Base-by-base conservation (phyloP, 306 rosid genomes). In the Abrus pulchellus region DNA sequence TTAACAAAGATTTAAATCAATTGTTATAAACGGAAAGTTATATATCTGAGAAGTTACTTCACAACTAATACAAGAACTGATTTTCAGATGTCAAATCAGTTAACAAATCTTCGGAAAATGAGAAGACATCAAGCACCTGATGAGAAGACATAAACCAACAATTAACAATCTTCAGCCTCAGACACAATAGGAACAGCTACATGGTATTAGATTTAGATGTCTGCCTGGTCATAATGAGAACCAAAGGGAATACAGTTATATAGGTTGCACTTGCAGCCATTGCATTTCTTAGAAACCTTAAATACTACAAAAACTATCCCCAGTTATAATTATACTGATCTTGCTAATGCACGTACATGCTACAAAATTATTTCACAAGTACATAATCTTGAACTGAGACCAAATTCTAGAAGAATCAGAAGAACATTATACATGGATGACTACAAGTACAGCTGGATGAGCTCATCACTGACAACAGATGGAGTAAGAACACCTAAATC, bases 401-500 rank as follows among this genome's bases (percentile, higher is more conserved):
- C 52, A 44, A 55, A 49, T 48, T 56, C 36, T 32, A 4, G 28
- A 69, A 52, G 29, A 41, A 55, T 57, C 3, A 10, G 79, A 50
- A 54, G 34, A 77, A 66, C 62, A 43, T 77, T 38, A 53, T 55
- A 52, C 55, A 75, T n/a, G 49, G 54, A 48, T 62, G 80, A 34
- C 80, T 92, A 93, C 56, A 93, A 86, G 88, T 95, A 95, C 9
- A 95, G 91, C 89, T 95, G 99, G 85, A 95, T 95, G 80, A 95
- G 96, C 83, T 95, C 99, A 78, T 95, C 99, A 78, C 98, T 91
- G 74, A 93, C 99, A 83, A 95, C 98, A 0, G 99, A 93, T 53
- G 99, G 99, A 67, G 96, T 88, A 40, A 95, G 97, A 82, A 95
- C 94, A 36, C 99, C 99, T 85, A 95, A 85, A 85, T 95, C 98